Conservation (phyloP, 78 protist species). For the Paulinella micropora region DNA sequence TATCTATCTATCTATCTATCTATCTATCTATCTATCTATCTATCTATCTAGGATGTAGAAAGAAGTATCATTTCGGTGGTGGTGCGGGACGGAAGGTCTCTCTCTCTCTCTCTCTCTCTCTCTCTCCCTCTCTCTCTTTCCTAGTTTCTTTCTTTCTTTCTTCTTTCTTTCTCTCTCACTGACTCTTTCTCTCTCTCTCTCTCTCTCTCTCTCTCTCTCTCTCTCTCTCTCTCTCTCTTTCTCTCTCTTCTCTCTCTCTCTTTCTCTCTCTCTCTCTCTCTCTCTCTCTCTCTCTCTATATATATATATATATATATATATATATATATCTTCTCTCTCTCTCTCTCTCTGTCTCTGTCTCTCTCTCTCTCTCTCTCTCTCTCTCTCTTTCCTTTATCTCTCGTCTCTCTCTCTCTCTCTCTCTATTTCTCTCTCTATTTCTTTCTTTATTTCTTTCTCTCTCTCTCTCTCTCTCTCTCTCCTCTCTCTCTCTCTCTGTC, state of each 20-base stretch:
- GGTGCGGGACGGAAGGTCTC: too few species aligned
- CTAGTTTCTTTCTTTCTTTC: neutral
- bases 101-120: neutral
- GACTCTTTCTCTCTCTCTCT: neutral
- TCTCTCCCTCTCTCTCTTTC: neutral
- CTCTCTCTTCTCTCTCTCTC: neutral
- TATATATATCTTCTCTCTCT: neutral
- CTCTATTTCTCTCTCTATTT: neutral
- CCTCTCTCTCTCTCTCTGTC: neutral
- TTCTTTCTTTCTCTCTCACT: neutral
- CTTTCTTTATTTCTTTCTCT: neutral
- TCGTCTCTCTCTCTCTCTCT: neutral
- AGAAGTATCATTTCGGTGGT: too few species aligned
- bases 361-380: conserved; percentile 3
- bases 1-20: too few species aligned
- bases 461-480: neutral
- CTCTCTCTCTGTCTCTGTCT: neutral
- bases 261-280: neutral
- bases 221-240: neutral
- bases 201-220: neutral
- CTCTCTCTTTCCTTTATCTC: neutral
- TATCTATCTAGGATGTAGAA: too few species aligned
- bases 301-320: too few species aligned
- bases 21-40: too few species aligned
- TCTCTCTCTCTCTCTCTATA: neutral